Evolutionary conservation across 1,284 basidiomycete species (phyloP).

Genomic region (Cerrena zonata): DNA sequence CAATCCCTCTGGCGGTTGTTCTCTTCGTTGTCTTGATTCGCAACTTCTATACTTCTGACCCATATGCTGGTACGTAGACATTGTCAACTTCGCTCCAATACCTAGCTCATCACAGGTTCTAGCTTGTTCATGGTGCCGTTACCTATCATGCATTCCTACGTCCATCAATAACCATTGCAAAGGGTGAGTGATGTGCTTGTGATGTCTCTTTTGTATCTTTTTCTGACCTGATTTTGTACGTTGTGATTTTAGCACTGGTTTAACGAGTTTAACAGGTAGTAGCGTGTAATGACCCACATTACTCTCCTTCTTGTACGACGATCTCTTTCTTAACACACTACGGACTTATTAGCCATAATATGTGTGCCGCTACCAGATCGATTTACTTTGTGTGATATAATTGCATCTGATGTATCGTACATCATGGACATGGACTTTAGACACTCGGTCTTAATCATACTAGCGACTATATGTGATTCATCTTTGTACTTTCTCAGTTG

Average conservation of each 20-base stretch:
- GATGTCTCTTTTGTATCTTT: background rate
- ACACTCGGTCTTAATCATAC: too few species aligned
- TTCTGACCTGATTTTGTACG: background rate
- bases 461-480: too few species aligned
- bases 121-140: conserved; percentile 88
- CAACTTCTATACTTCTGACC: conserved; percentile 87
- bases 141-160: conserved; percentile 82
- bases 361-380: too few species aligned
- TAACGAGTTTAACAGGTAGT: too few species aligned
- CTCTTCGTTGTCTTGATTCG: conserved; percentile 78
- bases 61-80: conserved; percentile 59
- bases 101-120: conserved; percentile 7
- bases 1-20: conserved; percentile 69
- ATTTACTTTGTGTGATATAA: too few species aligned
- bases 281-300: too few species aligned
- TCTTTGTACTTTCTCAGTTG: too few species aligned
- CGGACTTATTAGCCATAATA: too few species aligned
- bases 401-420: too few species aligned
- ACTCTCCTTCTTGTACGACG: too few species aligned
- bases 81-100: background rate
- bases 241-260: background rate
- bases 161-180: conserved; percentile 71
- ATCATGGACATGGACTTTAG: too few species aligned
- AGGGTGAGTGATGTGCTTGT: conserved; percentile 39
- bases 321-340: too few species aligned